Evolutionary conservation across 495 filamentous ascomycete species (phyloP).

Genomic region (Penicillium roqueforti): DNA sequence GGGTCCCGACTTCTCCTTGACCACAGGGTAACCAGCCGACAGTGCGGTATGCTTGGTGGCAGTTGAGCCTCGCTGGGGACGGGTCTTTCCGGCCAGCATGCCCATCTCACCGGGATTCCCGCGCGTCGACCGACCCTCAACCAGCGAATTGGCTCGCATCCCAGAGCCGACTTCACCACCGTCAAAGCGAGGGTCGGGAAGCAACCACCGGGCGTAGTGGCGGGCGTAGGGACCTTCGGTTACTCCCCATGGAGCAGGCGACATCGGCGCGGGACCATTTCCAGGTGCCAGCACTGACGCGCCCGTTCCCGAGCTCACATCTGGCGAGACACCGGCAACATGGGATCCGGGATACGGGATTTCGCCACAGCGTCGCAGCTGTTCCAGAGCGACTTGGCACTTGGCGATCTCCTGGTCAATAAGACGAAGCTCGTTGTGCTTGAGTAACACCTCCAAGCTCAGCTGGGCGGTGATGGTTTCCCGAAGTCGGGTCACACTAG

Average conservation of each 20-base stretch:
- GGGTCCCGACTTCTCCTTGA: conserved; percentile 62
- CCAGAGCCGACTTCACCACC: conserved; percentile 48
- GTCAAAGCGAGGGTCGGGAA: conserved; percentile 85
- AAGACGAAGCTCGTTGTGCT: conserved; percentile 87
- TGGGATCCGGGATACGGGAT: conserved; percentile 77
- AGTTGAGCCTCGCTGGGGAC: conserved; percentile 55
- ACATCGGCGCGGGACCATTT: conserved; percentile 54
- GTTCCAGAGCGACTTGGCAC: conserved; percentile 92
- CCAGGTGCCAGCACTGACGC: conserved; percentile 56
- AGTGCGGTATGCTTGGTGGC: conserved; percentile 66
- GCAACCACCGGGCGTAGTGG: conserved; percentile 91
- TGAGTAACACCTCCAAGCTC: conserved; percentile 85
- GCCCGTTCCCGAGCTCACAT: conserved; percentile 68
- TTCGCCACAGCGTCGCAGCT: conserved; percentile 84
- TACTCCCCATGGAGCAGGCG: conserved; percentile 81
- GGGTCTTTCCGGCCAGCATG: conserved; percentile 53
- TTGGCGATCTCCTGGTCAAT: conserved; percentile 97
- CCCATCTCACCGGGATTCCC: conserved; percentile 60
- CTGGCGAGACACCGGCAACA: conserved; percentile 54
- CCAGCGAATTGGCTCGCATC: conserved; percentile 23
- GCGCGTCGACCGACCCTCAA: conserved; percentile 68
- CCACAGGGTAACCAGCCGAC: conserved; percentile 63
- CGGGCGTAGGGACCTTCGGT: conserved; percentile 86
- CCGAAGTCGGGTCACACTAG: conserved; percentile 46
- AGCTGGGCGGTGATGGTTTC: conserved; percentile 81